Evolutionary conservation across 768 basidiomycete species (phyloP).

Genomic region (Daedaleopsis nitida): DNA sequence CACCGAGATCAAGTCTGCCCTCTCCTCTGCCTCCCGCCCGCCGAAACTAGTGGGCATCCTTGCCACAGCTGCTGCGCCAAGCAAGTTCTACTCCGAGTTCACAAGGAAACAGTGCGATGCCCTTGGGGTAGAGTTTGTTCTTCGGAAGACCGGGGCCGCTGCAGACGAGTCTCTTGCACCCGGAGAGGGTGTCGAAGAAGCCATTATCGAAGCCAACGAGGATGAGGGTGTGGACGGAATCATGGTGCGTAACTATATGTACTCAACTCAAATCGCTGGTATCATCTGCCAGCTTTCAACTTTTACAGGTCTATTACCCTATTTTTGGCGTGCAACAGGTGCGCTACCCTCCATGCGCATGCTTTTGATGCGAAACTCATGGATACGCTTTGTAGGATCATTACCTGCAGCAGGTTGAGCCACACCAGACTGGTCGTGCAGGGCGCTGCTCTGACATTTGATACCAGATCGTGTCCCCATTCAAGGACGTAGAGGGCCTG

Average conservation of each 20-base stretch:
- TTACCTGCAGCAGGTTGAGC: constrained; percentile 86
- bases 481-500: constrained; percentile 97
- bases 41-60: constrained; percentile 92
- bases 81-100: constrained; percentile 85
- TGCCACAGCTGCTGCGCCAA: constrained; percentile 79
- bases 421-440: background rate
- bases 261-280: background rate
- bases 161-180: constrained; percentile 57
- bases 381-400: constrained; percentile 65
- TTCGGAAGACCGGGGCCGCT: constrained; percentile 71
- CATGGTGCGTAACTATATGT: constrained; percentile 63
- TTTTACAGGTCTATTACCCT: constrained; percentile 85
- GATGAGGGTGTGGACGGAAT: constrained; percentile 87
- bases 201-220: constrained; percentile 93
- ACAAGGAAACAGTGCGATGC: constrained; percentile 89
- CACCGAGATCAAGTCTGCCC: constrained; percentile 60
- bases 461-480: constrained; percentile 82
- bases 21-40: constrained; percentile 38
- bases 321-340: constrained; percentile 92
- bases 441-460: constrained; percentile 2
- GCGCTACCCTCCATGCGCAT: constrained; percentile 29
- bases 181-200: constrained; percentile 93
- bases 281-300: background rate
- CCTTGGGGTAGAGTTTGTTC: constrained; percentile 84
- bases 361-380: background rate